These are phyloP conservation scores for Linanthus parryae DNA, from an alignment of 148 eudicot genomes.

Conservation along the genomic window DNA sequence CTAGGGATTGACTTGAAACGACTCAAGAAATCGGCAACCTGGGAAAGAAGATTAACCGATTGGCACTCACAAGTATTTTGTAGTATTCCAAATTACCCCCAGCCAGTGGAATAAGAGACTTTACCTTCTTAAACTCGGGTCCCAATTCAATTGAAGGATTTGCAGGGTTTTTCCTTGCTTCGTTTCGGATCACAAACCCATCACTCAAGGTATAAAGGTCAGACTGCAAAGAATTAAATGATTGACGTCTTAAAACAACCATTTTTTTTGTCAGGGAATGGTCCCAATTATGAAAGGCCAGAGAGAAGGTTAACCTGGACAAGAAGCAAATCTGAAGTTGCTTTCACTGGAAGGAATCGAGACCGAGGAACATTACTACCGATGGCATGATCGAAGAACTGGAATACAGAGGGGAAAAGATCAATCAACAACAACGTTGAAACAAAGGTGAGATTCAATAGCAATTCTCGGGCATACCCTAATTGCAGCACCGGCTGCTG, in stretches of 20 bases:
- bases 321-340: constrained; percentile 95
- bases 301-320: constrained; percentile 62
- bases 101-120: neutral
- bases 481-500: constrained; percentile 99
- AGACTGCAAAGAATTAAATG: constrained; percentile 51
- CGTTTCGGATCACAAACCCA: constrained; percentile 75
- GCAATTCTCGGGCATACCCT: constrained; percentile 36
- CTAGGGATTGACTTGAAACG: constrained; percentile 97
- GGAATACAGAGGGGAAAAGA: neutral
- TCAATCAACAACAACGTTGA: neutral
- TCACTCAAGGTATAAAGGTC: constrained; percentile 83
- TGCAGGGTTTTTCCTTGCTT: constrained; percentile 65
- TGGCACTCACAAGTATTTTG: too few relatives aligned
- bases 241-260: too few relatives aligned
- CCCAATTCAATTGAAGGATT: constrained; percentile 97
- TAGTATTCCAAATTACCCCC: neutral
- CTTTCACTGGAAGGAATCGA: constrained; percentile 98
- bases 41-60: constrained; percentile 3
- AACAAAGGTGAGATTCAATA: neutral
- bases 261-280: constrained; percentile 2
- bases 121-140: constrained; percentile 94
- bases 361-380: constrained; percentile 93
- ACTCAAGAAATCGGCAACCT: constrained; percentile 83
- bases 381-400: constrained; percentile 86
- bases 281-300: neutral